Evolutionary conservation across 2,329 filamentous ascomycete genomes (phyloP), one percentile per base, ranked within the genome.

Genomic region (Sclerotinia nivalis): DNA sequence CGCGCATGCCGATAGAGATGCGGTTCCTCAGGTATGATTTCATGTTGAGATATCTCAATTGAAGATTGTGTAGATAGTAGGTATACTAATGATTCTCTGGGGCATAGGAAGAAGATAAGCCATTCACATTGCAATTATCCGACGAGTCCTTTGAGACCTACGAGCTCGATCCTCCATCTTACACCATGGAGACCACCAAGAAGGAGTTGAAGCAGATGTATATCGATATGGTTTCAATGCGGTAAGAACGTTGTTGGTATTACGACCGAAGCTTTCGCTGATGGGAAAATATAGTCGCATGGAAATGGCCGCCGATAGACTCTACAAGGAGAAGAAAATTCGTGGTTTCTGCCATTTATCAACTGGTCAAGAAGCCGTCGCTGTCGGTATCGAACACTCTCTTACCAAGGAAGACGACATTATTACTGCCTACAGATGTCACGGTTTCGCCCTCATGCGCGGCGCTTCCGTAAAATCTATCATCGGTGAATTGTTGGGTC

Each of bases 261-360:
- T 22, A 56, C 43, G 22, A 34, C 43, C 28, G 59, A 69, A 62
- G 22, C 70, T 73, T 43, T 31, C 28, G 73, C 70, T 68, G 49
- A 66, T 70, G 28, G 49, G 12, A 15, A 54, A 61, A 20, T 59
- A 52, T 77, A 97, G 94, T 84, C 96, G 97, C 82, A 97, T 99
- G 96, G 96, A 99, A 85, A 97, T 99, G 95, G 94, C 95, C 76
- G 93, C 96, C 84, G 96, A 99, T 82, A 89, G 95, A 81, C 87
- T 99, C 79, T 99, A 99, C 92, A 99, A 99, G 87, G 96, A 98
- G 87, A 99, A 99, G 91, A 98, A 99, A 88, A 98, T 99, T 78
- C 92, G 96, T 78, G 96, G 96, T 85, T 99, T 99, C 91, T 99
- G 96, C 86, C 96, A 99, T 85, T 84, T 99, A 83, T 98, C 96